A percentile compares a stretch with the other conserved stretches of the same genome.
Evolutionary conservation across 257 asterid genomes (phyloP).

Genomic region (Buddleja alternifolia): DNA sequence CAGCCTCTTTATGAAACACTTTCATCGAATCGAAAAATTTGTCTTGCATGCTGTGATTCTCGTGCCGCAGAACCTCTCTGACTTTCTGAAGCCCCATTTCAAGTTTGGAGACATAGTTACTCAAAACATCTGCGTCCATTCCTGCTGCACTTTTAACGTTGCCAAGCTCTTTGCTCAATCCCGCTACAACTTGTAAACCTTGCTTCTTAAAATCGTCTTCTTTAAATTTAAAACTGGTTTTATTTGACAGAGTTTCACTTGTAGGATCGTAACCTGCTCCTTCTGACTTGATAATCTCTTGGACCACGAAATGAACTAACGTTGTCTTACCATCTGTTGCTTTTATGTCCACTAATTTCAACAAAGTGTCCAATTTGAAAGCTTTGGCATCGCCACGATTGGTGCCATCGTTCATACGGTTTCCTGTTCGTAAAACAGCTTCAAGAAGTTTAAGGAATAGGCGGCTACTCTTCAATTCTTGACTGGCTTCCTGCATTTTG

Average conservation of each 20-base stretch:
- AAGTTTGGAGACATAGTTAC: constrained; percentile 73
- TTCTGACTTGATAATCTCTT: constrained; percentile 85
- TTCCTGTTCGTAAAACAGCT: constrained; percentile 85
- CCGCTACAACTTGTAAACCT: constrained; percentile 71
- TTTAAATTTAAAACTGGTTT: constrained; percentile 36
- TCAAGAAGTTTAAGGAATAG: constrained; percentile 87
- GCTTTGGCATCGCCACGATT: constrained; percentile 87
- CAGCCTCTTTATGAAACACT: constrained; percentile 65
- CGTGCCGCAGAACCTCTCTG: constrained; percentile 53
- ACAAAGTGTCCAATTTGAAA: constrained; percentile 78
- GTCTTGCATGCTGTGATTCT: constrained; percentile 50
- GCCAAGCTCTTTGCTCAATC: constrained; percentile 74
- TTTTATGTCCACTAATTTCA: constrained; percentile 80
- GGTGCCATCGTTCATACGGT: constrained; percentile 84
- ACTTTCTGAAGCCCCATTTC: constrained; percentile 78
- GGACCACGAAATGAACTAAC: constrained; percentile 88
- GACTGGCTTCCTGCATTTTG: constrained; percentile 75
- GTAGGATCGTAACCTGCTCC: constrained; percentile 41
- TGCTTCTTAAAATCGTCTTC: constrained; percentile 73
- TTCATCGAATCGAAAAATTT: constrained; percentile 74
- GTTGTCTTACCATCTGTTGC: constrained; percentile 95
- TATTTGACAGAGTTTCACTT: constrained; percentile 33
- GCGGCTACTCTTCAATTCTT: constrained; percentile 79
- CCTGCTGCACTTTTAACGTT: constrained; percentile 82
- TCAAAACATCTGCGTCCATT: constrained; percentile 87